Conservation (phyloP, 768 basidiomycete species). For the Boletellus ananiceps region DNA sequence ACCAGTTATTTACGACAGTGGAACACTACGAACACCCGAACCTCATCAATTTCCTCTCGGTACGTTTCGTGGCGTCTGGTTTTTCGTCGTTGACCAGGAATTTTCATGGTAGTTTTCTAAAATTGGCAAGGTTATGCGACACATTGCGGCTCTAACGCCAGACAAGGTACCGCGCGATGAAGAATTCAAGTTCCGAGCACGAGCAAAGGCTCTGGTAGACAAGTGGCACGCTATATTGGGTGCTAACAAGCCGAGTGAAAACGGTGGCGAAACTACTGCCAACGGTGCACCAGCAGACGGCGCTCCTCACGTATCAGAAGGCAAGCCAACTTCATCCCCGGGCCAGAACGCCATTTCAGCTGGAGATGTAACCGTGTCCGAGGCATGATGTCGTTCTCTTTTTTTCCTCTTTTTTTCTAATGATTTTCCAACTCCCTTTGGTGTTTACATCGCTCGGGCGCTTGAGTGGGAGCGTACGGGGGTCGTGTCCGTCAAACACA, state of each 20-base stretch:
- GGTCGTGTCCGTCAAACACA: constrained; percentile 16
- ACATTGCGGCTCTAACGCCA: constrained; percentile 44
- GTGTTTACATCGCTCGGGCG: constrained; percentile 9
- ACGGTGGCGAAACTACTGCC: constrained; percentile 23
- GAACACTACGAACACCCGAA: constrained; percentile 75
- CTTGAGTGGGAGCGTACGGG: constrained; percentile 2
- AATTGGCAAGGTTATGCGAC: constrained; percentile 59
- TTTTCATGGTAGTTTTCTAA: constrained; percentile 37
- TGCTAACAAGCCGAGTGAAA: constrained; percentile 31
- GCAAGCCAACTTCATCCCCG: constrained; percentile 20
- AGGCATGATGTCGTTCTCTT: constrained; percentile 26
- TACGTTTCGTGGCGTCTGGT: constrained; percentile 28
- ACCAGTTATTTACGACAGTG: constrained; percentile 69
- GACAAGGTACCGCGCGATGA: constrained; percentile 47
- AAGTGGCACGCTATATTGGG: constrained; percentile 41
- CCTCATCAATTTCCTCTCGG: constrained; percentile 62
- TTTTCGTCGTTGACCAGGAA: constrained; percentile 6
- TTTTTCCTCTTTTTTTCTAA: constrained; percentile 9
- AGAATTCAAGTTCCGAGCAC: constrained; percentile 49
- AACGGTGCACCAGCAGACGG: constrained; percentile 25
- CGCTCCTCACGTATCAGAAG: constrained; percentile 15
- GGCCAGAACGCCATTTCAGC: constrained; percentile 26
- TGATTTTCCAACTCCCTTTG: constrained; percentile 12
- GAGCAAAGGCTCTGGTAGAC: constrained; percentile 44
- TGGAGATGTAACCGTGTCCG: constrained; percentile 42